Evolutionary conservation across 2,329 filamentous ascomycete species (phyloP).

Genomic region (Tothia fuscella): DNA sequence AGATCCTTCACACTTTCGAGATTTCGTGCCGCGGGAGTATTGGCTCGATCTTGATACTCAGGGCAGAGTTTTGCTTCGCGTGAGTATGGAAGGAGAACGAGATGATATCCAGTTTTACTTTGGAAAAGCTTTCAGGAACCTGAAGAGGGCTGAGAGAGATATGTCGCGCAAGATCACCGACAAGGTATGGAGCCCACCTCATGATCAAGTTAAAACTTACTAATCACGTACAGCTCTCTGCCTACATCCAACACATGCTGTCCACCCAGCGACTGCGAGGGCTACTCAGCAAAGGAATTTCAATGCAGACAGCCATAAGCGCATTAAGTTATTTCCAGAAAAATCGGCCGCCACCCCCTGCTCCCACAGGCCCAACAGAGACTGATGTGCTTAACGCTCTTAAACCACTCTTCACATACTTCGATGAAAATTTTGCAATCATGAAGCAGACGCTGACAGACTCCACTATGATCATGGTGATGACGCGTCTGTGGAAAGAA

Average conservation of each 20-base stretch:
- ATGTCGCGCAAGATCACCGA: conserved; percentile 98
- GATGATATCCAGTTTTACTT: conserved; percentile 99
- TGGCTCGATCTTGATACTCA: conserved; percentile 97
- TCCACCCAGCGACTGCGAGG: conserved; percentile 68
- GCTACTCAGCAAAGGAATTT: conserved; percentile 61
- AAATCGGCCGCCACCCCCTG: conserved; percentile 35
- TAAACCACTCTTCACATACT: conserved; percentile 80
- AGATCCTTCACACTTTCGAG: conserved; percentile 94
- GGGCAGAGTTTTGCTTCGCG: conserved; percentile 73
- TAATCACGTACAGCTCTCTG: conserved; percentile 52
- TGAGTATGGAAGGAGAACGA: conserved; percentile 97
- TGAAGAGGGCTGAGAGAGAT: conserved; percentile 92
- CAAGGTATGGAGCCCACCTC: conserved; percentile 49
- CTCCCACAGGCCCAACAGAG: conserved; percentile 47
- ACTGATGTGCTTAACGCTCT: conserved; percentile 71
- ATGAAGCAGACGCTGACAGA: conserved; percentile 96
- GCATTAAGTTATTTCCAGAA: conserved; percentile 52
- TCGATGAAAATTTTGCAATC: conserved; percentile 96
- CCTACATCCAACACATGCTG: conserved; percentile 82
- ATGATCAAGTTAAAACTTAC: conserved; percentile 8
- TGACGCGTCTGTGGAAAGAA: conserved; percentile 97
- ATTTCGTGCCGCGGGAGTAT: conserved; percentile 90
- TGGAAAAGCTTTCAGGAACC: conserved; percentile 86
- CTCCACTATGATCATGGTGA: conserved; percentile 95
- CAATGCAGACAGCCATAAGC: conserved; percentile 60